Evolutionary conservation across 257 asterid genomes (phyloP).

Genomic region (Cruciata laevipes): DNA sequence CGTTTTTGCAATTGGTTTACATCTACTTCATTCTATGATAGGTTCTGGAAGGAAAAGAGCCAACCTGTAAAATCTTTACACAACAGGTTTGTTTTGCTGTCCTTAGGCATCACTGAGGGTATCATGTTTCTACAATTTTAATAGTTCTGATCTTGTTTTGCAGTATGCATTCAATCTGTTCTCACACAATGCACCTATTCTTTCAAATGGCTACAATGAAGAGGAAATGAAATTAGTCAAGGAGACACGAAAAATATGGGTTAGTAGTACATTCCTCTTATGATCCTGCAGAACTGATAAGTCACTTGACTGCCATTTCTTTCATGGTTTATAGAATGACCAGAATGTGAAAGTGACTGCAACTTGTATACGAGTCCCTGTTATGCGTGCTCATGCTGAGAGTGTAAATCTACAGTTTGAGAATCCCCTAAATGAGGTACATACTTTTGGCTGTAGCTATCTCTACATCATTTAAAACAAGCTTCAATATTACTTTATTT

Average conservation of each 20-base stretch:
- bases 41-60: constrained; percentile 79
- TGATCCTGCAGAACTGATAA: not conserved
- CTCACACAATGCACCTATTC: constrained; percentile 91
- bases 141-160: constrained; percentile 11
- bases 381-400: constrained; percentile 99
- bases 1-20: constrained; percentile 5
- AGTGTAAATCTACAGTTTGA: constrained; percentile 90
- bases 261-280: constrained; percentile 20
- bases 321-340: constrained; percentile 42
- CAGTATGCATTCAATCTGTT: constrained; percentile 98
- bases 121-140: not conserved
- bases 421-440: constrained; percentile 89
- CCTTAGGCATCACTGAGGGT: not conserved
- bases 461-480: not conserved
- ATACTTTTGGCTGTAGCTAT: not conserved
- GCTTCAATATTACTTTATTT: not conserved
- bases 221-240: constrained; percentile 98
- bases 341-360: constrained; percentile 77
- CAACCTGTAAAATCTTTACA: constrained; percentile 76
- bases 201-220: constrained; percentile 88
- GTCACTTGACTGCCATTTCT: not conserved
- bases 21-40: constrained; percentile 16
- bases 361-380: constrained; percentile 93
- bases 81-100: constrained; percentile 48
- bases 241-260: constrained; percentile 97